Conservation (phyloP, 1,284 basidiomycete species). For the Cystobasidiaceae sp. region DNA sequence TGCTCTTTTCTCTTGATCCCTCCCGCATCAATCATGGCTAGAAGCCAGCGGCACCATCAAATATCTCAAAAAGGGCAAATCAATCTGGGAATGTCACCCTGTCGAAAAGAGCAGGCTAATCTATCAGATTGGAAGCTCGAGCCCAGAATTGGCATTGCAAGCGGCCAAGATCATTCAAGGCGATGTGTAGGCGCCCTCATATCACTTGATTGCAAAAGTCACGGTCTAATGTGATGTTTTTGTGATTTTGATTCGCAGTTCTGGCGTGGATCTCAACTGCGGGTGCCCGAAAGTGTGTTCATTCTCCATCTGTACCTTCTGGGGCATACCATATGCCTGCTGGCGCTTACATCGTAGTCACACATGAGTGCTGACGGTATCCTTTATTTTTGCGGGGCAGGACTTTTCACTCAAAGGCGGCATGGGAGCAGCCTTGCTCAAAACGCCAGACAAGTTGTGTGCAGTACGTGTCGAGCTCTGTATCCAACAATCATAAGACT, state of each 20-base stretch:
- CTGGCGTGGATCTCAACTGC: constrained; percentile 91
- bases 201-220: too few species aligned
- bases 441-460: constrained; percentile 84
- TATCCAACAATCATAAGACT: too few species aligned
- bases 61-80: constrained; percentile 64
- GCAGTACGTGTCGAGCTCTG: constrained; percentile 37
- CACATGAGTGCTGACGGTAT: too few species aligned
- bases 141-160: constrained; percentile 82
- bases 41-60: constrained; percentile 85
- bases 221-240: too few species aligned
- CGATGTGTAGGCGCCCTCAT: constrained; percentile 72
- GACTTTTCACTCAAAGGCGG: constrained; percentile 91
- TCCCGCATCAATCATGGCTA: neutral
- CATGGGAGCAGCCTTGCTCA: constrained; percentile 93
- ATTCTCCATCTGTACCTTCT: too few species aligned
- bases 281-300: constrained; percentile 50
- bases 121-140: constrained; percentile 85
- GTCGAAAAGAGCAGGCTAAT: constrained; percentile 85
- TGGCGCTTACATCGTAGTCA: too few species aligned
- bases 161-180: constrained; percentile 79
- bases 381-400: too few species aligned
- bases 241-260: too few species aligned
- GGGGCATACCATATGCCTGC: too few species aligned
- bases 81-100: constrained; percentile 90
- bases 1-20: neutral